Evolutionary conservation across 2,329 filamentous ascomycete species (phyloP), one percentile per base, ranked within the genome.

Genomic region (Akanthomyces muscarius): DNA sequence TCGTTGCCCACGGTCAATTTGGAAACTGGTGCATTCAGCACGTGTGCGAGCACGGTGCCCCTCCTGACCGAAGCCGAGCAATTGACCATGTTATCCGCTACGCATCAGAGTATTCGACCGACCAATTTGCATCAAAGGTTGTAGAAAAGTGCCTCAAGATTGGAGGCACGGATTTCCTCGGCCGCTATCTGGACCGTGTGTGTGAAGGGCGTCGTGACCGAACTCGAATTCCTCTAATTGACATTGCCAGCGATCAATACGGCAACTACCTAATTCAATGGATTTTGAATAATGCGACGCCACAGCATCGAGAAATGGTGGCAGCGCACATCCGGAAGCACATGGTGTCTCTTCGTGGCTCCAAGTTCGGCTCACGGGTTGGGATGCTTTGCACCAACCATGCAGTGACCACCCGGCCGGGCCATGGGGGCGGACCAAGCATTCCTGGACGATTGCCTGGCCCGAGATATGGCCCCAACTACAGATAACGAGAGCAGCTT

Each of bases 1-100:
- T 97, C 66, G 92, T 99, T 71, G 91, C 95, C 64, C 94, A 97
- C 74, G 95, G 95, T 30, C 95, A 99, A 74, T 99, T 99, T 73
- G 95, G 95, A 62, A 99, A 99, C 75, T 99, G 95, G 95, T 99
- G 95, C 79, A 98, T 99, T 71, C 95, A 99, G 78, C 95, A 99
- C 77, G 92, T 99, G 70, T 99, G 95, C 77, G 95, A 99, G 76
- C 95, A 99, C 73, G 94, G 96, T 57, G 89, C 89, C 63, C 90
- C 93, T 38, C 88, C 89, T 47, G 96, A 99, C 76, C 93, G 94
- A 70, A 94, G 89, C 76, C 89, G 93, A 68, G 95, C 96, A 51
- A 89, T 97, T 71, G 94, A 99, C 69, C 94, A 98, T 75, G 94
- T 99, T 71, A 89, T 99, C 68, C 89, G 89, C 66, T 96, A 92